Conservation (phyloP, 768 basidiomycete genomes). For the Coprinopsis strossmayeri region DNA sequence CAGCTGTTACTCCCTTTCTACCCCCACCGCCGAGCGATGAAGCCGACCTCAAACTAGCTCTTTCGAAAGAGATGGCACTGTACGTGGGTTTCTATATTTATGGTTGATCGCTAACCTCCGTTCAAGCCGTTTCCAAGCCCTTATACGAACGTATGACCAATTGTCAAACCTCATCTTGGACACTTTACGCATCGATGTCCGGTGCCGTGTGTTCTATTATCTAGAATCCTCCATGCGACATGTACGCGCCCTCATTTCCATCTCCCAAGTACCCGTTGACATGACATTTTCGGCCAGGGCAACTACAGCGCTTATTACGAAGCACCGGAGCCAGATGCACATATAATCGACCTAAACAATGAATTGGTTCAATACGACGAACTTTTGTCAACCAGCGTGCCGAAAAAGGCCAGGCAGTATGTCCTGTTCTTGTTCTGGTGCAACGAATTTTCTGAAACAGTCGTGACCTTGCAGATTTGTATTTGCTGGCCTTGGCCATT, state of each 20-base stretch:
- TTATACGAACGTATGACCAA: constrained; percentile 87
- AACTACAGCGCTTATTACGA: constrained; percentile 80
- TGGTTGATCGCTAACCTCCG: not conserved
- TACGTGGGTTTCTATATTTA: constrained; percentile 30
- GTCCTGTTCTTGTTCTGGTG: constrained; percentile 24
- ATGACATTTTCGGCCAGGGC: constrained; percentile 46
- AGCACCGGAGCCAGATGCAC: constrained; percentile 85
- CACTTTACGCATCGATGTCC: constrained; percentile 81
- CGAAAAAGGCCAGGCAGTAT: constrained; percentile 60
- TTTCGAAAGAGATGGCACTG: constrained; percentile 88
- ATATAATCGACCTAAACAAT: constrained; percentile 78
- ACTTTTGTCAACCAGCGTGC: constrained; percentile 53
- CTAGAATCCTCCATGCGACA: constrained; percentile 73
- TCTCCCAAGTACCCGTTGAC: not conserved
- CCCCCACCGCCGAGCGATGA: constrained; percentile 27
- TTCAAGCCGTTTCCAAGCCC: constrained; percentile 74
- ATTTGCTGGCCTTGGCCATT: constrained; percentile 76
- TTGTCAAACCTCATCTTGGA: constrained; percentile 81
- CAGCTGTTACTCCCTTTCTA: constrained; percentile 43
- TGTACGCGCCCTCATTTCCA: constrained; percentile 44
- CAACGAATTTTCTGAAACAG: no score
- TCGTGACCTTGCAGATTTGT: constrained; percentile 52
- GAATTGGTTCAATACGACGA: constrained; percentile 77
- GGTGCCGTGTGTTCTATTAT: constrained; percentile 79
- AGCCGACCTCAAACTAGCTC: constrained; percentile 58